Conservation (phyloP, 352 stramenopile species). For the Globisporangium splendens region DNA sequence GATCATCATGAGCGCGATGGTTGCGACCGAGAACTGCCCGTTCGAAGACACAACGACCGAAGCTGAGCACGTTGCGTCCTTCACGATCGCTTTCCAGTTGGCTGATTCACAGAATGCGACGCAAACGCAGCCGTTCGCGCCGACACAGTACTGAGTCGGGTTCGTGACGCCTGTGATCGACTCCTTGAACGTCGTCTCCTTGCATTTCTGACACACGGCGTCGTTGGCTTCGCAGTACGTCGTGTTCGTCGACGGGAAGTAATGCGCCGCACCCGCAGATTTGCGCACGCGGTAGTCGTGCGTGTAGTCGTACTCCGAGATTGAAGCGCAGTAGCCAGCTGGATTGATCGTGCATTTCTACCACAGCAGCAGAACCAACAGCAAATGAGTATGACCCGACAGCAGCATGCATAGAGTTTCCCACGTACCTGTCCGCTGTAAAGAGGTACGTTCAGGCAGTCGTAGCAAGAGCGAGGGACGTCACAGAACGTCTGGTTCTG, state of each 20-base stretch:
- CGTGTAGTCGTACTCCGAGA: constrained; percentile 30
- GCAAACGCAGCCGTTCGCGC: constrained; percentile 44
- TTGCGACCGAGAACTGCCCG: constrained; percentile 18
- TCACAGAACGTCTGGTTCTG: no score
- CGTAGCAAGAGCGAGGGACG: no score
- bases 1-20: constrained; percentile 30
- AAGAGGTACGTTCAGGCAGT: no score
- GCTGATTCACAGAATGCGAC: constrained; percentile 52
- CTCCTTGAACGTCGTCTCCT: constrained; percentile 19
- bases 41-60: constrained; percentile 3
- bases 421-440: constrained; percentile 21
- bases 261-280: constrained; percentile 29
- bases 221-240: constrained; percentile 51
- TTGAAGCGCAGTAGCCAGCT: constrained; percentile 50
- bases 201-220: constrained; percentile 23
- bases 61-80: constrained; percentile 36
- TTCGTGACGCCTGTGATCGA: constrained; percentile 24
- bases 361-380: not conserved
- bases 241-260: constrained; percentile 56
- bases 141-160: constrained; percentile 37
- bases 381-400: not conserved
- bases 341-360: constrained; percentile 52
- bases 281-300: constrained; percentile 39
- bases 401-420: no score
- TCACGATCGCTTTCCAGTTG: constrained; percentile 31